phyloP scores from a whole-genome alignment of 1,284 basidiomycete species.

The Austroboletus novae-zelandiae region DNA sequence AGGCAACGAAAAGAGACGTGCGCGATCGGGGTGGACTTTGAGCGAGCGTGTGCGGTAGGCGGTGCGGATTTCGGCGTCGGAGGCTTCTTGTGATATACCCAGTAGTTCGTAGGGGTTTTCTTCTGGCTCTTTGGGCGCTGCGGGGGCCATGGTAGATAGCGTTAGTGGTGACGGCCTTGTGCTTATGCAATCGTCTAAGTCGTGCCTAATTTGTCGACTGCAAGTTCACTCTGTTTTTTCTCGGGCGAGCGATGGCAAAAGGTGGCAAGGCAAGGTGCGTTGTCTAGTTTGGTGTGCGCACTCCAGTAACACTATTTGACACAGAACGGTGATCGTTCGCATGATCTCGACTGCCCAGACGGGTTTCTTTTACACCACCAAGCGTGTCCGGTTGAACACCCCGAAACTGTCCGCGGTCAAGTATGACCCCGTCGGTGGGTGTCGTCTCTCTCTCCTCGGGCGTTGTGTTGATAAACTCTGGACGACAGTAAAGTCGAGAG shows the following conservation, averaged over 20 bases:
- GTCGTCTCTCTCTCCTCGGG: neutral
- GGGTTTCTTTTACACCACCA: slow-evolving; percentile 86
- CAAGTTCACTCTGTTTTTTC: neutral
- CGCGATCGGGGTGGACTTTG: slow-evolving; percentile 88
- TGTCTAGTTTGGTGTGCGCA: neutral
- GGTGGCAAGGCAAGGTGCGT: slow-evolving; percentile 52
- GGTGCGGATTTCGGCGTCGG: slow-evolving; percentile 80
- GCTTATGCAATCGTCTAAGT: slow-evolving; percentile 11
- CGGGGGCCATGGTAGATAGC: slow-evolving; percentile 20
- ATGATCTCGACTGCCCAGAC: slow-evolving; percentile 88
- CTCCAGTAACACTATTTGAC: neutral
- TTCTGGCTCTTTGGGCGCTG: slow-evolving; percentile 42
- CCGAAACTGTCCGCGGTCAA: slow-evolving; percentile 81
- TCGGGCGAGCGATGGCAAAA: slow-evolving; percentile 34
- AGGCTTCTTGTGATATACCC: slow-evolving; percentile 62
- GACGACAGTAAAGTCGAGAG: slow-evolving; percentile 60
- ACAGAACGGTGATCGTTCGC: slow-evolving; percentile 80
- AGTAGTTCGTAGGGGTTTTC: slow-evolving; percentile 78
- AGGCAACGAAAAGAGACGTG: slow-evolving; percentile 38
- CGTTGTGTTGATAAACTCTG: slow-evolving; percentile 2
- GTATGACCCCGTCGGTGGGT: slow-evolving; percentile 82
- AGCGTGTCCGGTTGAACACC: slow-evolving; percentile 61
- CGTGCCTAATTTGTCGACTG: slow-evolving; percentile 7
- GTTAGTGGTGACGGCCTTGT: neutral
- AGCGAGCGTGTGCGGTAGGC: slow-evolving; percentile 82